phyloP scores from a whole-genome alignment of 257 asterid species.

The Lavandula angustifolia region DNA sequence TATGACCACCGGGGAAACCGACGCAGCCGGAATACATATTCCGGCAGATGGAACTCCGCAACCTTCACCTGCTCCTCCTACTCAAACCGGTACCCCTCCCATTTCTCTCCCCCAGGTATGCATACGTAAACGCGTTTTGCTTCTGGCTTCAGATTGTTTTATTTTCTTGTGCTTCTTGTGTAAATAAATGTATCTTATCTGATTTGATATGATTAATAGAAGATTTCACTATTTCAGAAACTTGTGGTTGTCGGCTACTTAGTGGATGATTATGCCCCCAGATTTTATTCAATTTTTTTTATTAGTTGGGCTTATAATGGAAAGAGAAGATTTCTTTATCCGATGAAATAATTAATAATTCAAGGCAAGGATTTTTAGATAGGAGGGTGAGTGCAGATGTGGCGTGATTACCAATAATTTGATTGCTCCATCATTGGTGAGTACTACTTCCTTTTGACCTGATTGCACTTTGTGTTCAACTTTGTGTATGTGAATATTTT shows the following conservation, averaged over 20 bases:
- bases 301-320: background rate
- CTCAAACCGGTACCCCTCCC: constrained; percentile 13
- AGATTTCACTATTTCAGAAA: constrained; percentile 35
- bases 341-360: background rate
- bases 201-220: constrained; percentile 37
- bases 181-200: background rate
- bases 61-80: constrained; percentile 18
- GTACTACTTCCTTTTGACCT: background rate
- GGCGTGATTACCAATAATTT: constrained; percentile 18
- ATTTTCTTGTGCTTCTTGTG: too few relatives aligned
- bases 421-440: constrained; percentile 21
- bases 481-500: background rate
- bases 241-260: constrained; percentile 19
- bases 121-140: background rate
- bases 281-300: constrained; percentile 20
- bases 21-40: background rate
- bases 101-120: constrained; percentile 30
- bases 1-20: background rate
- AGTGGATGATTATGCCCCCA: constrained; percentile 25
- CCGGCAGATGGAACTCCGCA: constrained; percentile 22
- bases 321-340: background rate
- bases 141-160: background rate
- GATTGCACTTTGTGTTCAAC: constrained; percentile 11
- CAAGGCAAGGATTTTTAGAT: background rate
- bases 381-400: constrained; percentile 6